Evolutionary conservation across 1,284 basidiomycete genomes (phyloP).

Genomic region (Takashimella tepidaria): DNA sequence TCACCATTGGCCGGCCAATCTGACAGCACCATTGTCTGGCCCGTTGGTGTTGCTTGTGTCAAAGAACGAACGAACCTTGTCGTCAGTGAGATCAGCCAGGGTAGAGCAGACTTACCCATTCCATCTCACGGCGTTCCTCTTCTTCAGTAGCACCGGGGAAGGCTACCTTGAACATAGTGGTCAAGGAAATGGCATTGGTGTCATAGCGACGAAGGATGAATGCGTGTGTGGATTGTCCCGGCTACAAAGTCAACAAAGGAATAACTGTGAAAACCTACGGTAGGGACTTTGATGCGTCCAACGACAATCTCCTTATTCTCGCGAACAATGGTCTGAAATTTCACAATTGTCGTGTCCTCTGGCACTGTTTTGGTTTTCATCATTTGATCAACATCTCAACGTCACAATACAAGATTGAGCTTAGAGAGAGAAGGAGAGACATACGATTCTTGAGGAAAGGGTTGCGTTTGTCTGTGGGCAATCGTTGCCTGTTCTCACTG

Average conservation of each 20-base stretch:
- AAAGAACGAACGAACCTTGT: conserved; percentile 55
- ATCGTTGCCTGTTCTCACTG: conserved; percentile 35
- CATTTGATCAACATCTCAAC: conserved; percentile 1
- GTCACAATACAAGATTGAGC: not conserved
- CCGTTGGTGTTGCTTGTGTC: conserved; percentile 78
- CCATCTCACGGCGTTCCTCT: conserved; percentile 75
- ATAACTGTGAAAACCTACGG: conserved; percentile 56
- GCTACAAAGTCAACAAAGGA: conserved; percentile 6
- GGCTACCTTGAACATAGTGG: conserved; percentile 96
- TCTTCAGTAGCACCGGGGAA: conserved; percentile 78
- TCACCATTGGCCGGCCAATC: conserved; percentile 75
- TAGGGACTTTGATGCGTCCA: conserved; percentile 89
- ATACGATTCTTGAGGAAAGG: conserved; percentile 25
- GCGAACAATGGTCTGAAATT: conserved; percentile 75
- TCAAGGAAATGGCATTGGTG: conserved; percentile 89
- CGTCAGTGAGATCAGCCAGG: conserved; percentile 1
- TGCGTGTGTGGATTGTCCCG: conserved; percentile 56
- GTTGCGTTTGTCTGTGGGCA: conserved; percentile 40
- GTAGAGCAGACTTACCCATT: conserved; percentile 55
- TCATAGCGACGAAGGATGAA: conserved; percentile 94
- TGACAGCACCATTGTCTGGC: conserved; percentile 54
- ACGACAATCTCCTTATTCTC: conserved; percentile 80
- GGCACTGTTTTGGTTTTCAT: conserved; percentile 25
- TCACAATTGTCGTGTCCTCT: conserved; percentile 53
- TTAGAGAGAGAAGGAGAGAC: conserved; percentile 7